These are phyloP conservation scores for Apiospora rasikravindrae DNA, from an alignment of 2,329 filamentous ascomycete species.

Conservation along the genomic window DNA sequence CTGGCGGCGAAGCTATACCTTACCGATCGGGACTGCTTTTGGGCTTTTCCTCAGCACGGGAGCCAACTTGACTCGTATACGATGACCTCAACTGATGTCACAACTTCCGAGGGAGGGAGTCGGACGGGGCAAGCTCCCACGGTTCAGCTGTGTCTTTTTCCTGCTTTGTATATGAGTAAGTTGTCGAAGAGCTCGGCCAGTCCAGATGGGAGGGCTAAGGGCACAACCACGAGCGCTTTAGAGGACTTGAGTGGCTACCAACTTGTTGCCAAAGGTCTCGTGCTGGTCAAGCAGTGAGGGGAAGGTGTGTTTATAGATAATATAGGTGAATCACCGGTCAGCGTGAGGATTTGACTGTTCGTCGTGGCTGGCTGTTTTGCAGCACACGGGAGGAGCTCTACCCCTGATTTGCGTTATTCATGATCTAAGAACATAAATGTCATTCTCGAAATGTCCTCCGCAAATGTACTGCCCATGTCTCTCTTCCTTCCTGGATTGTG, in stretches of 20 bases:
- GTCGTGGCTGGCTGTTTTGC: not conserved
- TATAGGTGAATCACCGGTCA: not conserved
- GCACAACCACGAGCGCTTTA: not conserved
- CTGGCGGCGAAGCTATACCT: not conserved
- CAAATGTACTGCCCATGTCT: not conserved
- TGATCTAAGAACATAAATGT: not conserved
- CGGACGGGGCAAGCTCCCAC: not conserved
- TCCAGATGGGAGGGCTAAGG: not conserved
- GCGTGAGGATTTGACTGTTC: not conserved
- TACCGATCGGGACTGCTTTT: not conserved
- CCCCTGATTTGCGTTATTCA: not conserved
- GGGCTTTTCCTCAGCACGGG: not conserved
- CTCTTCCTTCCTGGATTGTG: not conserved
- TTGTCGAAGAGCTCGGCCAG: not conserved
- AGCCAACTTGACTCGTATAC: not conserved
- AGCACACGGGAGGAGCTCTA: not conserved
- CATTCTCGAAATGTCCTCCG: conserved; percentile 13
- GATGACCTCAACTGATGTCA: not conserved
- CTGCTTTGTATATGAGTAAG: not conserved
- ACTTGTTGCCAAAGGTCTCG: not conserved
- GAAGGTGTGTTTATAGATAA: not conserved
- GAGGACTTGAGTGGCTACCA: not conserved
- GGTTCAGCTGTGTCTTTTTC: not conserved
- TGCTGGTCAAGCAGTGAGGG: not conserved
- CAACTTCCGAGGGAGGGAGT: not conserved